These are phyloP conservation scores for Fusarium tuaranense DNA, from an alignment of 2,329 filamentous ascomycete genomes.

Conservation along the genomic window DNA sequence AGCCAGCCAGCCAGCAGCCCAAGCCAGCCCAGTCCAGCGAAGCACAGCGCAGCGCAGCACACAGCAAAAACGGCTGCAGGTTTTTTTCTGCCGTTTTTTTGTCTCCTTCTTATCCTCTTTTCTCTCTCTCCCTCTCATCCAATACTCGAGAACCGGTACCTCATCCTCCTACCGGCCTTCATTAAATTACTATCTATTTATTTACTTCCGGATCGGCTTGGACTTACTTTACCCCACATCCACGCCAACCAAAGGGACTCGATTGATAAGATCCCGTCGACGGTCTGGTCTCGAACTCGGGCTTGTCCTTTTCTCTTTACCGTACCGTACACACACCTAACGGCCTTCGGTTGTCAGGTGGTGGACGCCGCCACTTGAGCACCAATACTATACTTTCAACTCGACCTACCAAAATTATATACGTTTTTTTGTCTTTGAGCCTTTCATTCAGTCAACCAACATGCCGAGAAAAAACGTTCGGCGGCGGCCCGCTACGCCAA, in stretches of 20 bases:
- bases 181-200: conserved; percentile 5
- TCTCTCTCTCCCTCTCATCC: conserved; percentile 1
- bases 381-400: not conserved
- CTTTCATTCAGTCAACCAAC: conserved; percentile 9
- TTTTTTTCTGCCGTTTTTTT: conserved; percentile 42
- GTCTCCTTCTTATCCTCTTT: conserved; percentile 37
- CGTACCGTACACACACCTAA: conserved; percentile 1
- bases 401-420: conserved; percentile 36
- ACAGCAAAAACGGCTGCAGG: conserved; percentile 31
- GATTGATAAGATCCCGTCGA: conserved; percentile 45
- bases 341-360: not conserved
- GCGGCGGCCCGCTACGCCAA: conserved; percentile 56
- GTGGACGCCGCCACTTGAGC: not conserved
- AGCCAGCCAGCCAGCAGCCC: not conserved
- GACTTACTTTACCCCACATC: conserved; percentile 43
- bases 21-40: conserved; percentile 10
- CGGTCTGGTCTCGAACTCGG: conserved; percentile 6
- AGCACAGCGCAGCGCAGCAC: not conserved
- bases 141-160: conserved; percentile 18
- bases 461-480: conserved; percentile 51
- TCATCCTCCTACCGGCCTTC: conserved; percentile 26
- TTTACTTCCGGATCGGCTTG: conserved; percentile 25
- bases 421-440: conserved; percentile 37
- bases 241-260: conserved; percentile 40
- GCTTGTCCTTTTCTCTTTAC: not conserved